Conservation (phyloP, 1,284 basidiomycete species). For the Flammula alnicola region DNA sequence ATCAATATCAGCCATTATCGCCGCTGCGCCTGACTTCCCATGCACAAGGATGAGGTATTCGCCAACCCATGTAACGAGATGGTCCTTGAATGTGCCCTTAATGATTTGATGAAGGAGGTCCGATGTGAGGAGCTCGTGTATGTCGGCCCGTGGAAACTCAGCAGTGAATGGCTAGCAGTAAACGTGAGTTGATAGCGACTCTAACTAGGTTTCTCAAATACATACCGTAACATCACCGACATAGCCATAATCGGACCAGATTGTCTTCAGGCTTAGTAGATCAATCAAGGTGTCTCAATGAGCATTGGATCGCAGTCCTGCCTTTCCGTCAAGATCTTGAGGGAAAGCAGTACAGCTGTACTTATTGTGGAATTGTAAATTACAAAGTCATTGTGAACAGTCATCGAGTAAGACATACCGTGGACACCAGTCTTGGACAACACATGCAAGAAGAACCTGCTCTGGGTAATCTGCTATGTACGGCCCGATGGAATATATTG, state of each 20-base stretch:
- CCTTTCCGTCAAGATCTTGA: conserved; percentile 25
- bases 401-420: conserved; percentile 26
- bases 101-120: conserved; percentile 44
- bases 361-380: background rate
- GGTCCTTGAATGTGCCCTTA: too few species aligned
- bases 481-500: conserved; percentile 35
- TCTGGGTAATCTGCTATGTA: conserved; percentile 44
- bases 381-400: background rate
- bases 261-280: background rate
- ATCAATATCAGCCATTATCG: conserved; percentile 20
- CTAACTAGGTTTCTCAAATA: conserved; percentile 1
- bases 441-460: conserved; percentile 33
- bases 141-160: conserved; percentile 36
- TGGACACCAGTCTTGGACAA: conserved; percentile 39
- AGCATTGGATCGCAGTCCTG: conserved; percentile 16
- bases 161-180: conserved; percentile 38
- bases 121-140: conserved; percentile 34
- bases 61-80: too few species aligned
- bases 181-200: background rate
- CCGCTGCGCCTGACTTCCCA: background rate
- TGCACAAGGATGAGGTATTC: conserved; percentile 19
- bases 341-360: conserved; percentile 28
- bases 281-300: conserved; percentile 1
- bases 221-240: conserved; percentile 27
- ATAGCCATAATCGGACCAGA: conserved; percentile 39